A percentile compares a stretch with the other conserved stretches of the same genome.
Conservation (phyloP, 805 yeast species). For the Danielia oregonensis region DNA sequence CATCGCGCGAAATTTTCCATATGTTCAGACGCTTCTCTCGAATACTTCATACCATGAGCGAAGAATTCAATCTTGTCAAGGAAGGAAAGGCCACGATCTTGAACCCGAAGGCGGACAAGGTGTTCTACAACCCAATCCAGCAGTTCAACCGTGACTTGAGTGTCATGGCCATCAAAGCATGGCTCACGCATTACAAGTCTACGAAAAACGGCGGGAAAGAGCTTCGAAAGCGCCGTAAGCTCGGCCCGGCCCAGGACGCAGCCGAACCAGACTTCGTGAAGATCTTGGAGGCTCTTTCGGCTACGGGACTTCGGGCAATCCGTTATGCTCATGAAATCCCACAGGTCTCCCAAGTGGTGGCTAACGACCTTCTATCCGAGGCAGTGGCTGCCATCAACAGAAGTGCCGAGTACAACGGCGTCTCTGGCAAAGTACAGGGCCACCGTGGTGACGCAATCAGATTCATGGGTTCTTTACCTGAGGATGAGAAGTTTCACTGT, state of each 20-base stretch:
- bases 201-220: slow-evolving; percentile 26
- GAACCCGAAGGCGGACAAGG: slow-evolving; percentile 76
- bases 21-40: slow-evolving; percentile 1
- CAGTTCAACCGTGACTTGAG: slow-evolving; percentile 94
- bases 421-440: slow-evolving; percentile 54
- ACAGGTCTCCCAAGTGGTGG: slow-evolving; percentile 64
- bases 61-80: slow-evolving; percentile 33
- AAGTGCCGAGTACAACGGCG: slow-evolving; percentile 66
- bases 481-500: slow-evolving; percentile 61
- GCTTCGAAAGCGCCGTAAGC: slow-evolving; percentile 14
- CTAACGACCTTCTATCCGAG: slow-evolving; percentile 82
- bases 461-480: slow-evolving; percentile 54
- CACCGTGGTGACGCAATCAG: slow-evolving; percentile 90
- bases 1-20: slow-evolving; percentile 2
- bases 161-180: slow-evolving; percentile 79
- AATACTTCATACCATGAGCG: slow-evolving; percentile 16
- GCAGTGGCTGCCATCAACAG: slow-evolving; percentile 80
- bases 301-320: slow-evolving; percentile 92
- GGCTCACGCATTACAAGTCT: slow-evolving; percentile 61
- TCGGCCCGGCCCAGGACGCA: slow-evolving; percentile 1
- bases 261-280: slow-evolving; percentile 30
- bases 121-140: slow-evolving; percentile 94
- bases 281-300: slow-evolving; percentile 86
- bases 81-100: slow-evolving; percentile 87
- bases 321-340: slow-evolving; percentile 93